phyloP scores from a whole-genome alignment of 31 red algal species.

The Asparagopsis taxiformis region DNA sequence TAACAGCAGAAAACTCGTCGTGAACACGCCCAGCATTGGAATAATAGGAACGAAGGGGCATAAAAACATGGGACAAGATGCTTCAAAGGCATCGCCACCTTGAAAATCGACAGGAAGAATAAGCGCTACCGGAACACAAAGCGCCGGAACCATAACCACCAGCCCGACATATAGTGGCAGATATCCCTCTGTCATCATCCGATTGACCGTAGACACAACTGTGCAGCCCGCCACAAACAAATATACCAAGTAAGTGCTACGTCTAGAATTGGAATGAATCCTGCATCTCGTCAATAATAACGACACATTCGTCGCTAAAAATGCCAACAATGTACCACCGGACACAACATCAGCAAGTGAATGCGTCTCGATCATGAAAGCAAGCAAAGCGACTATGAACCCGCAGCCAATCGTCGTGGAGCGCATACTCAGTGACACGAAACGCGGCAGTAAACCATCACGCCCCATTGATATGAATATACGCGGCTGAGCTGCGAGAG shows the following conservation, averaged over 20 bases:
- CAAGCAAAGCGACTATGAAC: slow-evolving; percentile 63
- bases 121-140: slow-evolving; percentile 14
- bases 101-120: slow-evolving; percentile 47
- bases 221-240: slow-evolving; percentile 38
- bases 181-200: slow-evolving; percentile 5
- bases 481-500: slow-evolving; percentile 80
- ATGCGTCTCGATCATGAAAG: slow-evolving; percentile 52
- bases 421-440: slow-evolving; percentile 39
- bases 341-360: slow-evolving; percentile 80
- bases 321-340: slow-evolving; percentile 86
- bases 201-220: slow-evolving; percentile 17
- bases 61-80: slow-evolving; percentile 66
- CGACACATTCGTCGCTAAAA: slow-evolving; percentile 71
- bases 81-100: slow-evolving; percentile 57
- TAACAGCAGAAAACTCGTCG: slow-evolving; percentile 72
- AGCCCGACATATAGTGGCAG: slow-evolving; percentile 34
- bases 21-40: slow-evolving; percentile 62
- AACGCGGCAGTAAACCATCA: slow-evolving; percentile 81
- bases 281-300: slow-evolving; percentile 54
- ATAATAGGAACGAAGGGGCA: slow-evolving; percentile 74
- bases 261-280: slow-evolving; percentile 48
- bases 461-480: slow-evolving; percentile 85
- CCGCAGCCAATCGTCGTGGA: slow-evolving; percentile 76
- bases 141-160: slow-evolving; percentile 22
- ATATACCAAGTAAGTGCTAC: slow-evolving; percentile 34